Conservation (phyloP, 2,329 filamentous ascomycete genomes). For the Nigrospora osmanthi region DNA sequence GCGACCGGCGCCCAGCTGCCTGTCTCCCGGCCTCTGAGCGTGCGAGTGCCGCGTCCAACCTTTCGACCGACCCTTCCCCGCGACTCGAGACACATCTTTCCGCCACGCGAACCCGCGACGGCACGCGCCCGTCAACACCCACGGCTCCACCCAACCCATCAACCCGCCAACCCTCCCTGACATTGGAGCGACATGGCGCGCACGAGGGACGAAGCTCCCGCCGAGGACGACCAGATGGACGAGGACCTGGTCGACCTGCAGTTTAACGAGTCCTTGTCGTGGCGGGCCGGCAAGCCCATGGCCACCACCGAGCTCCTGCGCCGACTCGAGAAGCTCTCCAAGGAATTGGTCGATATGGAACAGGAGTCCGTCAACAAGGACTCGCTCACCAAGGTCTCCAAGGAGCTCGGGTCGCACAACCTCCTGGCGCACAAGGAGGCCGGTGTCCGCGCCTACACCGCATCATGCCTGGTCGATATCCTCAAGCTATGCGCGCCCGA, state of each 20-base stretch:
- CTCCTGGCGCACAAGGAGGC: slow-evolving; percentile 87
- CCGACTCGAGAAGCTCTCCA: slow-evolving; percentile 71
- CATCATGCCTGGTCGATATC: slow-evolving; percentile 88
- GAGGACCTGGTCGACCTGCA: slow-evolving; percentile 44
- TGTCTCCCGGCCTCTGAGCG: no score
- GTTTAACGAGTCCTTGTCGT: slow-evolving; percentile 83
- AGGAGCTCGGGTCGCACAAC: slow-evolving; percentile 75
- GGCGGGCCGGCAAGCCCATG: slow-evolving; percentile 87
- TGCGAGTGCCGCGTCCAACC: no score
- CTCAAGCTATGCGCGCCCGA: slow-evolving; percentile 88
- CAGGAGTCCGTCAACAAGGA: slow-evolving; percentile 78
- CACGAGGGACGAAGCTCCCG: slow-evolving; percentile 1
- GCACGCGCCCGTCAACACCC: no score
- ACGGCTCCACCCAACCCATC: no score
- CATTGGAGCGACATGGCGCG: not conserved
- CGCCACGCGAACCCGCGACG: no score
- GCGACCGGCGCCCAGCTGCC: no score
- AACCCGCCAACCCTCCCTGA: no score
- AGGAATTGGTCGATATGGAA: slow-evolving; percentile 78
- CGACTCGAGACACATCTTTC: no score
- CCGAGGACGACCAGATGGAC: slow-evolving; percentile 28
- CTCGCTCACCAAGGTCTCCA: slow-evolving; percentile 77
- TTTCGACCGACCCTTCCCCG: no score
- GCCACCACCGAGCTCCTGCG: slow-evolving; percentile 72
- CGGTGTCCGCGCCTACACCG: slow-evolving; percentile 82